These are phyloP conservation scores for Myrica gale DNA, from an alignment of 306 rosid genomes.

Conservation along the genomic window DNA sequence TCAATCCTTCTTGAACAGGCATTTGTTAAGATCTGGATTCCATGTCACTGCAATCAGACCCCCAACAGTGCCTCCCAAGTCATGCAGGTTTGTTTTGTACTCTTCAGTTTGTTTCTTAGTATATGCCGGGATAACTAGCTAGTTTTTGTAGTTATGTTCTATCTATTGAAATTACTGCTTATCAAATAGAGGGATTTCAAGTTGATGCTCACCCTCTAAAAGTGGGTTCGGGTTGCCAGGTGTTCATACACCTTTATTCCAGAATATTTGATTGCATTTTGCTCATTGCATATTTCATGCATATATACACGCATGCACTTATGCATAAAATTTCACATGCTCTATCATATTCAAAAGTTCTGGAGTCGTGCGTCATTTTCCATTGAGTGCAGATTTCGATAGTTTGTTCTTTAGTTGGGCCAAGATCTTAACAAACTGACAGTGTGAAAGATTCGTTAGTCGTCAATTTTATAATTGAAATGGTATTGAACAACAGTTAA, in stretches of 20 bases:
- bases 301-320: background rate
- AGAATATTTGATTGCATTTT: background rate
- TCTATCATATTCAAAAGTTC: background rate
- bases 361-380: background rate
- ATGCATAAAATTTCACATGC: background rate
- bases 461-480: background rate
- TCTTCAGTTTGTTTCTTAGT: conserved; percentile 1
- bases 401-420: background rate
- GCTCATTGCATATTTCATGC: background rate
- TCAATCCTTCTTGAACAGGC: conserved; percentile 44
- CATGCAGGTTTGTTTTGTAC: conserved; percentile 70
- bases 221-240: background rate
- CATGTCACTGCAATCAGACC: conserved; percentile 96
- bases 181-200: background rate
- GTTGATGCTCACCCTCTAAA: background rate
- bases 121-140: background rate
- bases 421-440: background rate
- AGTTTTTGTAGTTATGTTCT: background rate
- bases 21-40: conserved; percentile 82
- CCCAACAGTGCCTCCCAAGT: conserved; percentile 92
- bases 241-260: background rate
- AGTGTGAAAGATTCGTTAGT: background rate
- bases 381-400: background rate
- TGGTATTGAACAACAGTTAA: background rate
- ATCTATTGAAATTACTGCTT: background rate